A percentile compares a stretch with the other conserved stretches of the same genome.
Evolutionary conservation across 2,329 filamentous ascomycete genomes (phyloP).

Genomic region (Ascochyta viciae-villosae): DNA sequence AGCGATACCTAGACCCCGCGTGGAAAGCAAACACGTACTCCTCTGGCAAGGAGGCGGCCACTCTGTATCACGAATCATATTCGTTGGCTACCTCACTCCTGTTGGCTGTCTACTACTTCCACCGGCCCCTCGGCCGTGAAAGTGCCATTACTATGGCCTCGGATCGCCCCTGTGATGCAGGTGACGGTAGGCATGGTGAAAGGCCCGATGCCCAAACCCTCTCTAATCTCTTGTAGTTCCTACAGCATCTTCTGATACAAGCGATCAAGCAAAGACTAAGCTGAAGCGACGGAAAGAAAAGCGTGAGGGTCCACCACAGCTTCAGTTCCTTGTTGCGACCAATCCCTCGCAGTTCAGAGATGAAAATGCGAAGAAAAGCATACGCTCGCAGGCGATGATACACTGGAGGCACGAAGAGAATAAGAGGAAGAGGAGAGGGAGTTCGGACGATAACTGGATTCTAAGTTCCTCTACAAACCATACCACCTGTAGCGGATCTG

Average conservation of each 20-base stretch:
- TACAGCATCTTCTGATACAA: background rate
- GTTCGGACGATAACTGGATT: background rate
- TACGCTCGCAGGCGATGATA: constrained; percentile 46
- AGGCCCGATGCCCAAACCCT: background rate
- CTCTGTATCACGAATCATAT: background rate
- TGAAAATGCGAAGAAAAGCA: constrained; percentile 32
- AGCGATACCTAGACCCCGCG: constrained; percentile 2
- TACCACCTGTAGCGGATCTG: no score
- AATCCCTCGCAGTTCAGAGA: constrained; percentile 40
- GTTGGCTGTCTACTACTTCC: background rate
- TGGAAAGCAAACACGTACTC: constrained; percentile 9
- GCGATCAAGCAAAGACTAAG: constrained; percentile 8
- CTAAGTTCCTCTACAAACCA: background rate
- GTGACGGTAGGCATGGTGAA: constrained; percentile 9
- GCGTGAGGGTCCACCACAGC: constrained; percentile 35
- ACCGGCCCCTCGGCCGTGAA: background rate
- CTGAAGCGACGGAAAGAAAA: constrained; percentile 26
- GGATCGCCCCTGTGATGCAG: background rate
- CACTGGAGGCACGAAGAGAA: constrained; percentile 33
- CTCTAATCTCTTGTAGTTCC: constrained; percentile 7
- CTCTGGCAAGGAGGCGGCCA: background rate
- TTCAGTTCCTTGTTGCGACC: constrained; percentile 44
- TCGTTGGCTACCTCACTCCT: background rate
- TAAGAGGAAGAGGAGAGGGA: constrained; percentile 15
- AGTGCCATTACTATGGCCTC: constrained; percentile 13